Evolutionary conservation across 306 rosid species (phyloP), one percentile per base, ranked within the genome.

Genomic region (Phaseolus lunatus): DNA sequence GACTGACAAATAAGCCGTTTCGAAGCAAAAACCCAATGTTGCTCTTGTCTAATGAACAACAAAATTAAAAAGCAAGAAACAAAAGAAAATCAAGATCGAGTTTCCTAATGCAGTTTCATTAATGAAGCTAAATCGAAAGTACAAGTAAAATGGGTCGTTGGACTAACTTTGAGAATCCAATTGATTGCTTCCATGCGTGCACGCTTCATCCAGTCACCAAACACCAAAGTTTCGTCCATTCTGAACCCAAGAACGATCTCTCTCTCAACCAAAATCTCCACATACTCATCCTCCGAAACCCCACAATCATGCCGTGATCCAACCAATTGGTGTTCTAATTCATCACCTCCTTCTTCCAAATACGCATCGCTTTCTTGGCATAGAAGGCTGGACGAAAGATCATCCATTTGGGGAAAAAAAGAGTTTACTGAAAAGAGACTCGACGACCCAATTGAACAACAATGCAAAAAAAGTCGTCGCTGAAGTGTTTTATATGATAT

Each of bases 1-100:
- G 59, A 92, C 82, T 16, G 96, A 90, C 74, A 95, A 70, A 85
- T 92, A 95, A 72, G 93, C 95, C 9, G 98, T 95, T 78, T 86
- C 89, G 76, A 84, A 78, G 73, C 84, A 83, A 71, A 92, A 95
- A 82, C 93, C 96, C 56, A 89, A 83, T 79, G 75, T 81, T 70
- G 84, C 86, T 79, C 89, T 87, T 15, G 84, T 89, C 97, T 95
- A 61, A 15, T 29, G 85, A 65, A 48, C 69, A 62, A 45, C 76
- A 48, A 77, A 67, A 35, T 27, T 5, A 82, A 56, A n/a, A 43
- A 11, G 20, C 5, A 16, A 43, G 29, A 47, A 73, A 39, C 8
- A 43, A 43, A 41, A 54, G 66, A n/a, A 31, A 59, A 59, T 59
- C 43, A 39, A 13, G 16, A 48, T 35, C 59, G 52, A 41, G 26